Base-by-base conservation (phyloP, 768 basidiomycete species). In the Neoboletus magnificus region DNA sequence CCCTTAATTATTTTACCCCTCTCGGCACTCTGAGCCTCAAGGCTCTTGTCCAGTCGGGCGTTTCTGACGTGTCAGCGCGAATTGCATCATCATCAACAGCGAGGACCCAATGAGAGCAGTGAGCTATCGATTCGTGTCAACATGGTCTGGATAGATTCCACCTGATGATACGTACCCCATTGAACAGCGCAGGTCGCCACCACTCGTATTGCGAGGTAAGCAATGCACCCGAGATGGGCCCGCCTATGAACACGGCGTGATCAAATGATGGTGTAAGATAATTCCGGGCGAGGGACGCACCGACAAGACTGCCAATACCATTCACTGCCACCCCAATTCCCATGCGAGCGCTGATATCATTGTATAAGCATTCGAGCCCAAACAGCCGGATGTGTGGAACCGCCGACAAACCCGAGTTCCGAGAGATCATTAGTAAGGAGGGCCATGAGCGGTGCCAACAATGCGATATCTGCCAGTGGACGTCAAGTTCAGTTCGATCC, bases 161-260 rank as follows among this genome's bases (percentile, higher is more conserved):
- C n/a, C n/a, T 4, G 20, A 48, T 29, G 36, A 37, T 37, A 16
- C 59, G 5, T 58, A 76, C 71, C 46, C 81, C 83, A 22, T 75
- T 68, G 58, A 82, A 85, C 8, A 84, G 48, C 3, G 78, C 74
- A 5, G 83, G 77, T 43, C 71, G 72, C 80, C 79, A 83, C 85
- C 85, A 86, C 2, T 74, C 69, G 61, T 79, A 84, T 9, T 74
- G 62, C 12, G 72, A 57, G 0, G 81, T 76, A 5, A 86, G 76
- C n/a, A 86, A 64, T 0, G 80, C 79, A 1, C 85, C 84, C n/a
- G 77, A 74, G 40, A 85, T 74, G 1, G 85, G 84, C 0, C 80
- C 78, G 6, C 82, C 83, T 78, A 50, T 18, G 7, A 27, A 2
- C 4, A 8, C 1, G 37, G 5, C 3, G 18, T n/a, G n/a, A n/a